A percentile compares a stretch with the other conserved stretches of the same genome.
Conservation (phyloP, 2,329 filamentous ascomycete species). For the Xylaria sp. region DNA sequence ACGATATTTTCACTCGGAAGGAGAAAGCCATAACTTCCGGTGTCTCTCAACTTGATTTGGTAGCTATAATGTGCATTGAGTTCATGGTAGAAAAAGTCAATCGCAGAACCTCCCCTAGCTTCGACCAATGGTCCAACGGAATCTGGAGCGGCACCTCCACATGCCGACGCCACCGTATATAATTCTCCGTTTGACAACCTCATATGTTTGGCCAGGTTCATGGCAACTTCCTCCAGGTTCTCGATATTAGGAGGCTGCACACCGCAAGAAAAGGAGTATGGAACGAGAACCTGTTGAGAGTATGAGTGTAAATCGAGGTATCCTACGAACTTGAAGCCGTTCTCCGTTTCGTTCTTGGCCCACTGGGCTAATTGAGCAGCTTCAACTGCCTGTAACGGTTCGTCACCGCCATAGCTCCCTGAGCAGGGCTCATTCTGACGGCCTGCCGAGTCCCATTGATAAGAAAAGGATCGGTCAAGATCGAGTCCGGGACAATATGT, state of each 20-base stretch:
- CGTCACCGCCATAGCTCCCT: slow-evolving; percentile 86
- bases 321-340: slow-evolving; percentile 80
- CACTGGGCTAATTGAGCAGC: slow-evolving; percentile 80
- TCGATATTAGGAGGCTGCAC: slow-evolving; percentile 85
- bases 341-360: slow-evolving; percentile 80
- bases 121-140: slow-evolving; percentile 66
- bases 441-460: slow-evolving; percentile 79
- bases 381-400: slow-evolving; percentile 86
- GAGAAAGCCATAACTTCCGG: slow-evolving; percentile 92
- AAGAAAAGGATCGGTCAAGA: slow-evolving; percentile 87
- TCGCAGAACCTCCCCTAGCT: slow-evolving; percentile 81
- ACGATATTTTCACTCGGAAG: slow-evolving; percentile 87
- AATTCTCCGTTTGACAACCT: slow-evolving; percentile 79
- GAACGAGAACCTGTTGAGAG: slow-evolving; percentile 93
- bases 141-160: slow-evolving; percentile 75
- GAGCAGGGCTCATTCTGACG: slow-evolving; percentile 84
- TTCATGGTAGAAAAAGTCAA: slow-evolving; percentile 97
- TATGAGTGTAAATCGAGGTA: slow-evolving; percentile 94
- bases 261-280: slow-evolving; percentile 86
- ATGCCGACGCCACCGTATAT: slow-evolving; percentile 85
- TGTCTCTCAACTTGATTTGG: slow-evolving; percentile 93
- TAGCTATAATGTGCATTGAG: slow-evolving; percentile 85
- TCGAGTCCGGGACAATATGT: slow-evolving; percentile 89
- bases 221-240: slow-evolving; percentile 88
- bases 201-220: slow-evolving; percentile 90